These are phyloP conservation scores for Neurospora cerealis DNA, from an alignment of 495 filamentous ascomycete species.

Conservation along the genomic window DNA sequence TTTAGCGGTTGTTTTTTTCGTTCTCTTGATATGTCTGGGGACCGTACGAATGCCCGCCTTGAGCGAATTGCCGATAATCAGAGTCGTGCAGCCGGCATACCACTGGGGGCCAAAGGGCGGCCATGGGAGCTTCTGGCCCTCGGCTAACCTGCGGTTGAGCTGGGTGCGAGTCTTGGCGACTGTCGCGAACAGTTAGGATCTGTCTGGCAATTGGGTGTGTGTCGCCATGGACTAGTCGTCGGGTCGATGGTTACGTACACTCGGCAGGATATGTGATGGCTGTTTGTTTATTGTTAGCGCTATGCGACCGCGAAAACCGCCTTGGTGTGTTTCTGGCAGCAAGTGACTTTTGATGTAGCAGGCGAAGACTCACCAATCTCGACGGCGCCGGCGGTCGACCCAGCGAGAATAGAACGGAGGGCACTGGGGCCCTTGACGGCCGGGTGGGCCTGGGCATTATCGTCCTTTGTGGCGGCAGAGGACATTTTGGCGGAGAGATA, in stretches of 20 bases:
- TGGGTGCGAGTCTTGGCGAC: conserved; percentile 94
- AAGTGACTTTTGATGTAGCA: not conserved
- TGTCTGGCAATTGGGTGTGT: conserved; percentile 1
- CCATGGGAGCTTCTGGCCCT: conserved; percentile 84
- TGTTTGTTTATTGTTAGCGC: conserved; percentile 25
- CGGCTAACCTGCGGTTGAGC: conserved; percentile 75
- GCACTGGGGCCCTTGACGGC: conserved; percentile 57
- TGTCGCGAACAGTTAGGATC: conserved; percentile 3
- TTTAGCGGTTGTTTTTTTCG: not conserved
- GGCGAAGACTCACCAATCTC: conserved; percentile 61
- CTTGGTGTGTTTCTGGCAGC: not conserved
- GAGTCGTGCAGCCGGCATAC: conserved; percentile 96
- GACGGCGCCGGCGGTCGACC: conserved; percentile 81
- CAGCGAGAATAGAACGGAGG: conserved; percentile 78
- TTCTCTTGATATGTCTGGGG: not conserved
- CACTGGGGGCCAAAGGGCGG: conserved; percentile 88
- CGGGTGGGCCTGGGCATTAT: conserved; percentile 9
- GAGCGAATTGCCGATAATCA: conserved; percentile 91
- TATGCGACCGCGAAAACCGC: not conserved
- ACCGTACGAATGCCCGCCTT: conserved; percentile 87
- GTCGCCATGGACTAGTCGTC: not conserved
- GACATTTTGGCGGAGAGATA: conserved; percentile 13
- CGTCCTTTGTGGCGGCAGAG: conserved; percentile 17
- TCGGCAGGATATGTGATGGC: conserved; percentile 97
- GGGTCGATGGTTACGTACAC: conserved; percentile 43